A percentile compares a stretch with the other conserved stretches of the same genome.
Conservation (phyloP, 805 yeast genomes). For the Monosporozyma solicola region DNA sequence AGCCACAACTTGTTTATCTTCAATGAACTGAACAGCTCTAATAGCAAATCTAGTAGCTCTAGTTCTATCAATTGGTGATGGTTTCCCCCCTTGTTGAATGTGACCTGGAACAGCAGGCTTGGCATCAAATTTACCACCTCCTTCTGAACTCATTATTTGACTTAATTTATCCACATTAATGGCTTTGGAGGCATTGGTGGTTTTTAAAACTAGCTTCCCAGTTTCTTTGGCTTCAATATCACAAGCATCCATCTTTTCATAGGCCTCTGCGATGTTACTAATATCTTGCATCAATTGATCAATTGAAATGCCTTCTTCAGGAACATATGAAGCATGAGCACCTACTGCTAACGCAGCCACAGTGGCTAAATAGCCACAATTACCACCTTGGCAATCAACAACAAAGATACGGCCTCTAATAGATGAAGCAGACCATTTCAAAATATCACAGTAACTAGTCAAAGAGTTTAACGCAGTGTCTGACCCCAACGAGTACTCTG, state of each 20-base stretch:
- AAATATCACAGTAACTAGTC: conserved; percentile 64
- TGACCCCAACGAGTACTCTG: conserved; percentile 67
- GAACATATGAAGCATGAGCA: conserved; percentile 66
- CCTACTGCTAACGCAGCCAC: conserved; percentile 61
- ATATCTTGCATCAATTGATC: conserved; percentile 58
- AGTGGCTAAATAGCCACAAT: conserved; percentile 71
- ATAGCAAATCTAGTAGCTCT: conserved; percentile 65
- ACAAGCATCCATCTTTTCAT: conserved; percentile 47
- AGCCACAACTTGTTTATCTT: conserved; percentile 28
- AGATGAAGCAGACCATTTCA: conserved; percentile 70
- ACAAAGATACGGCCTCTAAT: conserved; percentile 71
- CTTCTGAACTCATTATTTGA: conserved; percentile 52
- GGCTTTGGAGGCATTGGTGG: conserved; percentile 62
- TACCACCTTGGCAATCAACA: conserved; percentile 80
- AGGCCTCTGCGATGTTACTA: conserved; percentile 47
- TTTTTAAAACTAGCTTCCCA: conserved; percentile 61
- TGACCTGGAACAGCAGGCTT: conserved; percentile 84
- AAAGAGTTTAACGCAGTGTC: conserved; percentile 68
- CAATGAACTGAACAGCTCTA: conserved; percentile 61
- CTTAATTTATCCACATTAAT: conserved; percentile 58
- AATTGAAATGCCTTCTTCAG: conserved; percentile 58
- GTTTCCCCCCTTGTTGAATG: conserved; percentile 76
- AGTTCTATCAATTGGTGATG: conserved; percentile 70
- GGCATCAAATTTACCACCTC: conserved; percentile 59
- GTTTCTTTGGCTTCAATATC: conserved; percentile 37